These are phyloP conservation scores for Musa schizocarpa DNA, from an alignment of 176 grass and related monocot genomes.

Conservation along the genomic window DNA sequence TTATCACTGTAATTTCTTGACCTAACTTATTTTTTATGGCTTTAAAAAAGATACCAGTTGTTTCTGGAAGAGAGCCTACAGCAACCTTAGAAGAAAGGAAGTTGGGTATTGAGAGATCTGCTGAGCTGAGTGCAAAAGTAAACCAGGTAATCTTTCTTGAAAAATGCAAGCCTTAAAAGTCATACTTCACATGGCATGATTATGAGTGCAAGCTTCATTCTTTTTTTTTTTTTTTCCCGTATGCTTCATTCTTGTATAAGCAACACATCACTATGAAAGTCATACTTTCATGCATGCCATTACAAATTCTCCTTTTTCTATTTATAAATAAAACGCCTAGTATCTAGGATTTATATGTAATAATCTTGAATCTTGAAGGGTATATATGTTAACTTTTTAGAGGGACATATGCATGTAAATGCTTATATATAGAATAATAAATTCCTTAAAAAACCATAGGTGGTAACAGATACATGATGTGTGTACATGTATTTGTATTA, in stretches of 20 bases:
- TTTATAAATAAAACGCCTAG: too few relatives aligned
- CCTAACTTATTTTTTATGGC: not conserved
- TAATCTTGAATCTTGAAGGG: too few relatives aligned
- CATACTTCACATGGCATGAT: not conserved
- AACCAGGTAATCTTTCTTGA: conserved; percentile 54
- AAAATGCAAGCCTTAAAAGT: not conserved
- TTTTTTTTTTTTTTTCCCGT: not conserved
- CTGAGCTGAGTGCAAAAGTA: conserved; percentile 84
- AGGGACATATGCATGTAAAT: too few relatives aligned
- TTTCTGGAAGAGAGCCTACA: conserved; percentile 78
- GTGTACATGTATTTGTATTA: too few relatives aligned
- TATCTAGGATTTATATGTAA: too few relatives aligned
- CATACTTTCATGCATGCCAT: not conserved
- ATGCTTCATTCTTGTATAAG: not conserved
- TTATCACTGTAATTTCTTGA: not conserved
- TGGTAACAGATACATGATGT: too few relatives aligned
- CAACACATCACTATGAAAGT: not conserved
- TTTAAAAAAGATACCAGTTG: conserved; percentile 62
- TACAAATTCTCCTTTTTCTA: not conserved
- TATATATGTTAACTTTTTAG: too few relatives aligned
- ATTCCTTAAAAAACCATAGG: too few relatives aligned
- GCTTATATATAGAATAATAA: too few relatives aligned
- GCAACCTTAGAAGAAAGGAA: conserved; percentile 70
- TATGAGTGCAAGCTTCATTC: not conserved
- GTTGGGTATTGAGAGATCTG: conserved; percentile 84